phyloP scores from a whole-genome alignment of 1,284 basidiomycete genomes.

The Sporisorium sorghi region DNA sequence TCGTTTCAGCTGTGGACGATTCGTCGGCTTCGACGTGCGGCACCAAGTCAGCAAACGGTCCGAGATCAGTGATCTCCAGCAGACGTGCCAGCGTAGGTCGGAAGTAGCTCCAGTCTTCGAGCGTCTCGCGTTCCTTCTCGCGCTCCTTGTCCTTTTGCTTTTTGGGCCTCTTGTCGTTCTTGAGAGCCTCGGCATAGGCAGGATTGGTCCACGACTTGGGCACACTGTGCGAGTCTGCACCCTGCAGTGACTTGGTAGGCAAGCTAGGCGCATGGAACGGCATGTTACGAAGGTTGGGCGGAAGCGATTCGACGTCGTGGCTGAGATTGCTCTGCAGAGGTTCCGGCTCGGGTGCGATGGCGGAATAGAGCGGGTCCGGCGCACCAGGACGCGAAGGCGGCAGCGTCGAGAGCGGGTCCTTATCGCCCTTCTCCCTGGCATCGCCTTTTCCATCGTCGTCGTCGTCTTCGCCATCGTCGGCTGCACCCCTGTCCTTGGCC shows the following conservation, averaged over 20 bases:
- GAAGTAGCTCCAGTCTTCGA: constrained; percentile 62
- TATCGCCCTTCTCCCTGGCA: constrained; percentile 39
- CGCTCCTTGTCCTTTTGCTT: constrained; percentile 57
- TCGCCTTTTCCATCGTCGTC: constrained; percentile 40
- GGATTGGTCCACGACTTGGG: constrained; percentile 43
- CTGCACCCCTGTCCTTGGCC: constrained; percentile 25
- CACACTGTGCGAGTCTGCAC: neutral
- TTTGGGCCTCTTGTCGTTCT: constrained; percentile 54
- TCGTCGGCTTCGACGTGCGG: constrained; percentile 3
- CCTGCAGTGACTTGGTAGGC: neutral
- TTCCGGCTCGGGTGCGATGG: constrained; percentile 44
- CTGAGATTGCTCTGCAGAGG: constrained; percentile 25
- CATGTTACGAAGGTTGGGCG: constrained; percentile 39
- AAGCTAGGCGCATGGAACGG: constrained; percentile 41
- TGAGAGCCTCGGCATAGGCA: constrained; percentile 46
- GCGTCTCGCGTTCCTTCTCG: constrained; percentile 58
- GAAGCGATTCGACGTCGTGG: constrained; percentile 39
- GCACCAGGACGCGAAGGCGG: constrained; percentile 39
- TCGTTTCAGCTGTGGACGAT: neutral
- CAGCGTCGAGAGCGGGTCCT: constrained; percentile 44
- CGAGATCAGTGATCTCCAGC: constrained; percentile 52
- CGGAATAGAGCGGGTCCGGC: constrained; percentile 46
- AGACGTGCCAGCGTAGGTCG: constrained; percentile 53
- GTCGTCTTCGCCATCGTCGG: constrained; percentile 38
- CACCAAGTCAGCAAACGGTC: constrained; percentile 27